phyloP scores from a whole-genome alignment of 2,329 filamentous ascomycete genomes.

The Penicillium sp. region DNA sequence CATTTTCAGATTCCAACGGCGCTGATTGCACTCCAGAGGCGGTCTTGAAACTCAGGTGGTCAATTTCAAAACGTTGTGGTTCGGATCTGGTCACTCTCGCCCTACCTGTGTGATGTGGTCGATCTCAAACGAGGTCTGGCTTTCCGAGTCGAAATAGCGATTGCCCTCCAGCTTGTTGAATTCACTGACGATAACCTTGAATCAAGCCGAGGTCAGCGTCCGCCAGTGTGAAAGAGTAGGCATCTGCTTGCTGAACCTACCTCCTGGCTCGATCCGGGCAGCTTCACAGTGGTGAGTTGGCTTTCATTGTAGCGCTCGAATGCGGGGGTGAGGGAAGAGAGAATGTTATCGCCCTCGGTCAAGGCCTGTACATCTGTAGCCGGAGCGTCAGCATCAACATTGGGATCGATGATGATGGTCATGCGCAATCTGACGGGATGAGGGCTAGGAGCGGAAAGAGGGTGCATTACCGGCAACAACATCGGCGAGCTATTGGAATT shows the following conservation, averaged over 20 bases:
- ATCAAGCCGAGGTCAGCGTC: constrained; percentile 10
- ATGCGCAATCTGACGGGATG: constrained; percentile 3
- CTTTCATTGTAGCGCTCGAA: constrained; percentile 96
- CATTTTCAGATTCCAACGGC: constrained; percentile 70
- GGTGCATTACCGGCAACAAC: constrained; percentile 71
- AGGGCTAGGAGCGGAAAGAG: constrained; percentile 8
- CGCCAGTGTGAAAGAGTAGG: neutral
- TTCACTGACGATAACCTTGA: constrained; percentile 72
- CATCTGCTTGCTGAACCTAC: constrained; percentile 46
- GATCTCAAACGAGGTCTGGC: constrained; percentile 81
- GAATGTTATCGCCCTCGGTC: constrained; percentile 66
- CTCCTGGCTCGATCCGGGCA: constrained; percentile 78
- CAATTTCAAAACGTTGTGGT: constrained; percentile 4
- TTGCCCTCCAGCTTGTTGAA: constrained; percentile 79
- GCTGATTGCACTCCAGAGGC: constrained; percentile 79
- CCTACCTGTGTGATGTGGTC: constrained; percentile 75
- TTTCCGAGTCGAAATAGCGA: constrained; percentile 87
- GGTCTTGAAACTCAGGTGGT: constrained; percentile 54
- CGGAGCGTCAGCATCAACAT: constrained; percentile 16
- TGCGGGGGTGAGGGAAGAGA: constrained; percentile 73
- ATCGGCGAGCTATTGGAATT: constrained; percentile 68
- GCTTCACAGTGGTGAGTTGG: constrained; percentile 83
- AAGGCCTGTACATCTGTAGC: constrained; percentile 81
- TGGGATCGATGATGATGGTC: constrained; percentile 3
- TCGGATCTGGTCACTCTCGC: neutral